Evolutionary conservation across 1,284 basidiomycete species (phyloP).

Genomic region (Mycosarcoma mackinlayi): DNA sequence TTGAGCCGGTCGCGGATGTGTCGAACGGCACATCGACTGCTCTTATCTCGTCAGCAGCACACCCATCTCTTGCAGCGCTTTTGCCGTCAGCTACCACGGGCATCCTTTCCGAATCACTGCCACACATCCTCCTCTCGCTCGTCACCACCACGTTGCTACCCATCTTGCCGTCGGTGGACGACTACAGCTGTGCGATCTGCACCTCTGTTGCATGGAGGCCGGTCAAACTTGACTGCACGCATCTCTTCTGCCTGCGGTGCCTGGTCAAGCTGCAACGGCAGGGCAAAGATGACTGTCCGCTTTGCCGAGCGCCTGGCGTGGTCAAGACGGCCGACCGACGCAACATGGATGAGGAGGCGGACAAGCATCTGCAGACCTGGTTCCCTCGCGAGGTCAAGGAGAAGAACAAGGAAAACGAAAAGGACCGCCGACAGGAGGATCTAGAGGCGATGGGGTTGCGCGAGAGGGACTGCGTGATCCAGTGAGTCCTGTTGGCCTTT

Average conservation of each 20-base stretch:
- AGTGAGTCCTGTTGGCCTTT: no score
- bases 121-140: constrained; percentile 84
- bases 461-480: constrained; percentile 61
- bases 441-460: constrained; percentile 75
- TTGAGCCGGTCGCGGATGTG: constrained; percentile 12
- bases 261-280: constrained; percentile 93
- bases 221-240: constrained; percentile 83
- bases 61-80: constrained; percentile 58
- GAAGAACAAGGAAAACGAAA: constrained; percentile 82
- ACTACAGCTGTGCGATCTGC: constrained; percentile 72
- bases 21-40: constrained; percentile 22
- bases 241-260: constrained; percentile 91
- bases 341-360: constrained; percentile 80
- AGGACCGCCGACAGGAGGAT: constrained; percentile 80
- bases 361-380: constrained; percentile 91
- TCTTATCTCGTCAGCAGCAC: constrained; percentile 45
- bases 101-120: constrained; percentile 71
- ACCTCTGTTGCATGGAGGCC: constrained; percentile 69
- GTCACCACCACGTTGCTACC: constrained; percentile 86
- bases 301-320: constrained; percentile 73
- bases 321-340: constrained; percentile 60
- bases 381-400: constrained; percentile 85
- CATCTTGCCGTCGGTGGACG: constrained; percentile 82
- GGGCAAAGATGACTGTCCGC: constrained; percentile 82
- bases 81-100: constrained; percentile 59